phyloP scores from a whole-genome alignment of 495 filamentous ascomycete species.

The Aspergillus sclerotiicarbonarius region DNA sequence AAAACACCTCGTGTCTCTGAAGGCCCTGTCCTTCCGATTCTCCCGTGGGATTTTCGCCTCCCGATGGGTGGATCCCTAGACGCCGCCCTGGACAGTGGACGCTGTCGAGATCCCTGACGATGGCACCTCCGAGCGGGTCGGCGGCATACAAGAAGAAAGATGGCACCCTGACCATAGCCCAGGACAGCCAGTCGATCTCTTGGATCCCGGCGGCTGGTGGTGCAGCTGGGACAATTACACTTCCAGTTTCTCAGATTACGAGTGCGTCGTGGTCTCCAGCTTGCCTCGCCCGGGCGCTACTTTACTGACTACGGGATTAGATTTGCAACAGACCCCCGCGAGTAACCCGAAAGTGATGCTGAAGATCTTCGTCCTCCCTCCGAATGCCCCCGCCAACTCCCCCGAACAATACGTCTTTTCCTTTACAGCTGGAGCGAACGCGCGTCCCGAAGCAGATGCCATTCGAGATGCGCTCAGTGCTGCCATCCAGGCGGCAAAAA shows the following conservation, averaged over 20 bases:
- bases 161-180: constrained; percentile 71
- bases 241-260: constrained; percentile 72
- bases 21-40: constrained; percentile 28
- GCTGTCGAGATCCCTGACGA: constrained; percentile 42
- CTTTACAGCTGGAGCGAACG: constrained; percentile 74
- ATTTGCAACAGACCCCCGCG: constrained; percentile 90
- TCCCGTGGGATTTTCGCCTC: constrained; percentile 31
- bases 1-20: constrained; percentile 14
- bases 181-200: constrained; percentile 66
- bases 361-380: constrained; percentile 72
- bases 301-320: constrained; percentile 20
- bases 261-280: constrained; percentile 50
- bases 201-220: constrained; percentile 67
- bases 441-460: constrained; percentile 77
- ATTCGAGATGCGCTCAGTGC: constrained; percentile 80
- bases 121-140: constrained; percentile 63
- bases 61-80: constrained; percentile 44
- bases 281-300: background rate
- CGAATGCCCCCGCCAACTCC: constrained; percentile 47
- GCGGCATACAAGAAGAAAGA: constrained; percentile 96
- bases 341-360: constrained; percentile 82
- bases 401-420: constrained; percentile 75
- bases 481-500: constrained; percentile 68
- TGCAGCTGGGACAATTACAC: constrained; percentile 57
- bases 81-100: constrained; percentile 42